Evolutionary conservation across 257 asterid genomes (phyloP).

Genomic region (Jacaranda mimosifolia): DNA sequence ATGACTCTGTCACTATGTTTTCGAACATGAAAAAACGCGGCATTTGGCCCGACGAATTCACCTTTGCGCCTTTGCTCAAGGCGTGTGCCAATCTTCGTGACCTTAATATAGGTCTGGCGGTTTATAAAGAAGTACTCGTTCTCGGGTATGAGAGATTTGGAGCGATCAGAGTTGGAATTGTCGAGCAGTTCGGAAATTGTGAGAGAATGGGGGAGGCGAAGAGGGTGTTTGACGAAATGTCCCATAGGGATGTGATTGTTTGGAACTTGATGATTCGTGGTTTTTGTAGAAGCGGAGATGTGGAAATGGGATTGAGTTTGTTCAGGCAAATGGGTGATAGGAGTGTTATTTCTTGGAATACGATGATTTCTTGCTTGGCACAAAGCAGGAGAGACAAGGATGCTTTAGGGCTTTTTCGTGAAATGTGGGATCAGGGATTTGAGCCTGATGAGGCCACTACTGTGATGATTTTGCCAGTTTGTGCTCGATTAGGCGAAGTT

Average conservation of each 20-base stretch:
- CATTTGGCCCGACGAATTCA: slow-evolving; percentile 46
- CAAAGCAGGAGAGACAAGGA: slow-evolving; percentile 37
- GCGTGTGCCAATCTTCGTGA: slow-evolving; percentile 40
- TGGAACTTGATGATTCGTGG: slow-evolving; percentile 55
- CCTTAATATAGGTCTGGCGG: slow-evolving; percentile 33
- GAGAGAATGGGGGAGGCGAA: slow-evolving; percentile 40
- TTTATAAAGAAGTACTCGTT: slow-evolving; percentile 37
- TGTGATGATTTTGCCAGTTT: slow-evolving; percentile 37
- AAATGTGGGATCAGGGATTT: slow-evolving; percentile 37
- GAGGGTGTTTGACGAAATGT: slow-evolving; percentile 53
- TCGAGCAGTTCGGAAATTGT: slow-evolving; percentile 40
- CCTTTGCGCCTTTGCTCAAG: slow-evolving; percentile 45
- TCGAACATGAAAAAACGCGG: slow-evolving; percentile 40
- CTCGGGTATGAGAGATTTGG: slow-evolving; percentile 41
- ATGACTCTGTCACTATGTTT: slow-evolving; percentile 31
- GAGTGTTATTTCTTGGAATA: slow-evolving; percentile 45
- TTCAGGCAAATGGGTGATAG: slow-evolving; percentile 38
- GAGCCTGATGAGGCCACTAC: slow-evolving; percentile 45
- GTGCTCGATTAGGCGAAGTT: slow-evolving; percentile 43
- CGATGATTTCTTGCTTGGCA: slow-evolving; percentile 43
- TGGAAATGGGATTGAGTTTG: slow-evolving; percentile 41
- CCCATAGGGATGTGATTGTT: slow-evolving; percentile 43
- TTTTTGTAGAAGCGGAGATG: slow-evolving; percentile 39
- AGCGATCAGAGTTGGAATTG: slow-evolving; percentile 28
- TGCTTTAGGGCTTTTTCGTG: slow-evolving; percentile 33